Base-by-base conservation (phyloP, 2,329 filamentous ascomycete species). In the Colletotrichum graminicola region DNA sequence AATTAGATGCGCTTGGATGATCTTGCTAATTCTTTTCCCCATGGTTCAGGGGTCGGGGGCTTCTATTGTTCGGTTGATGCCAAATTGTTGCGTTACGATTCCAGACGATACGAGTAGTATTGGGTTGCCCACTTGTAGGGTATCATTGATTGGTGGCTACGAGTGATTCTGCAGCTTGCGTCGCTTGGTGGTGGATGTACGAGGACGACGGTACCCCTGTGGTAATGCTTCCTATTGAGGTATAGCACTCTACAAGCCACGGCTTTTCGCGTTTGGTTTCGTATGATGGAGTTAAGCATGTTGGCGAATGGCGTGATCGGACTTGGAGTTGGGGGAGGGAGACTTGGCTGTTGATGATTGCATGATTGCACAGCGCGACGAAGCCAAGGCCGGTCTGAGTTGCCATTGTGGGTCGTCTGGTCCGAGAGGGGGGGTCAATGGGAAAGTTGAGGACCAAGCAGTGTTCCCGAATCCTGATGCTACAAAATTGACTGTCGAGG, bases 191-290 rank as follows among this genome's bases (percentile, higher is more conserved):
- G 62, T 59, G 52, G 41, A 18, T 14, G 57, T 54, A 45, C 26
- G 51, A 47, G 29, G 43, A 36, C 34, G 34, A 29, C 29, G 34
- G 23, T 36, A 54, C n/a, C 26, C 12, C 11, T 29, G 29, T 23
- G 26, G 45, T 7, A 34, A 8, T 49, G 16, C 10, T 34, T 34
- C 49, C 47, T 21, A 39, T 41, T 52, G 5, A 12, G 26, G 62
- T 39, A 60, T 36, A 29, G 21, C 16, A 47, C 10, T 47, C 21
- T 23, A 10, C 21, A n/a, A 36, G n/a, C 21, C 6, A 18, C 8
- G 32, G 12, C 10, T n/a, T n/a, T 21, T 67, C 57, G 67, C 21
- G 64, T 67, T 71, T 64, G 64, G 41, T 18, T 67, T 71, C 64
- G 67, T 57, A 62, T 71, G 62, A 26, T 29, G 64, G 67, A 41